Evolutionary conservation across 441 rosid species (phyloP).

Genomic region (Sinapis alba): DNA sequence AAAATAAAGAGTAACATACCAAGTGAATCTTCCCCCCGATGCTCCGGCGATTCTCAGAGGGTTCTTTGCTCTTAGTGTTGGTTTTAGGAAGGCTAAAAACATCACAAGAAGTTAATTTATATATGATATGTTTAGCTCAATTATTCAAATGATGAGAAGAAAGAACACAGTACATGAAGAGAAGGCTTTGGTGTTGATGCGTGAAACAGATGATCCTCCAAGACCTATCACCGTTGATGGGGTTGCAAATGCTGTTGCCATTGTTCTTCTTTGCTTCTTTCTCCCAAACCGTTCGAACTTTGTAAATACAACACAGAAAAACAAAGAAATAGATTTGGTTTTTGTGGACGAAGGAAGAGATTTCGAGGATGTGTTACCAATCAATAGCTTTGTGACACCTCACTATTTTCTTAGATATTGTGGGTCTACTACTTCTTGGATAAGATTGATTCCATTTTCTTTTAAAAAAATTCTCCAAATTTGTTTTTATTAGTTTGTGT

Average conservation of each 20-base stretch:
- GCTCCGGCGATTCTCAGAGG: constrained; percentile 56
- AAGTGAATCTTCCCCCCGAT: constrained; percentile 65
- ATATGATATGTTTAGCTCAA: background rate
- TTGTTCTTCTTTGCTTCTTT: constrained; percentile 23
- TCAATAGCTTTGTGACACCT: constrained; percentile 31
- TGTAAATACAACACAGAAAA: background rate
- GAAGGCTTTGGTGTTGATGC: constrained; percentile 42
- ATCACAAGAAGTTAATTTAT: background rate
- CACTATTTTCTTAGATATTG: constrained; percentile 32
- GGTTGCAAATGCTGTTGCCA: constrained; percentile 69
- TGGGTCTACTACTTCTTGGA: constrained; percentile 33
- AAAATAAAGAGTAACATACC: constrained; percentile 44
- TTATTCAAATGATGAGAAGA: background rate
- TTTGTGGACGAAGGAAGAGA: constrained; percentile 30
- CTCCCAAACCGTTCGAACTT: background rate
- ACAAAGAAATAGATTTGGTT: background rate
- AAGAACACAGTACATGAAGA: constrained; percentile 51
- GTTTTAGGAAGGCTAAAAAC: constrained; percentile 59
- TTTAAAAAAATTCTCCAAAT: background rate
- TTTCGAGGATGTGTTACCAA: constrained; percentile 17
- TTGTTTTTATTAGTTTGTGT: background rate
- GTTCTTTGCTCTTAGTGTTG: constrained; percentile 54
- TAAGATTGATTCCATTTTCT: constrained; percentile 18
- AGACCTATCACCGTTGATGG: constrained; percentile 71
- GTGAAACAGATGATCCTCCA: constrained; percentile 49